Percentiles rank a stretch among this genome's conserved stretches.
Evolutionary conservation across 495 filamentous ascomycete species (phyloP).

Genomic region (Glarea lozoyensis): DNA sequence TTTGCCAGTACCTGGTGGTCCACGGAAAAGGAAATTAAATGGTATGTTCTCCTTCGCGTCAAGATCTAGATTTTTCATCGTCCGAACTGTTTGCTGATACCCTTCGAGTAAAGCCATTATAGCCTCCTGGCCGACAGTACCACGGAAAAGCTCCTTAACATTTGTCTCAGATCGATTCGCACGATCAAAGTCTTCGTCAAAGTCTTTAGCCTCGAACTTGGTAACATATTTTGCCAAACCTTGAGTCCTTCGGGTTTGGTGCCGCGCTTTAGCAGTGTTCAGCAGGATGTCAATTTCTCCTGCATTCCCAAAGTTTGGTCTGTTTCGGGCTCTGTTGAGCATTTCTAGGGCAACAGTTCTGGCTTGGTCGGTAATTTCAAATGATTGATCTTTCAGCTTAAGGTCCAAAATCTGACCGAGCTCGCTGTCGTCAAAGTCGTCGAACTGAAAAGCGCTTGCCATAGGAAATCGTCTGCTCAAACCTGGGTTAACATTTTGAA

Average conservation of each 20-base stretch:
- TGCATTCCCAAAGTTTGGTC: constrained; percentile 45
- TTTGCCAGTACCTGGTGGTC: constrained; percentile 48
- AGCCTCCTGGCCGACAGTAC: constrained; percentile 53
- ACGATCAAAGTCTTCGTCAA: constrained; percentile 59
- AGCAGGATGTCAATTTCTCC: constrained; percentile 32
- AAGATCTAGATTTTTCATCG: constrained; percentile 37
- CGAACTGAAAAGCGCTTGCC: constrained; percentile 54
- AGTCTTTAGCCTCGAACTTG: constrained; percentile 51
- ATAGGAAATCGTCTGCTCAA: constrained; percentile 60
- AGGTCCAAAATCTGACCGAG: constrained; percentile 47
- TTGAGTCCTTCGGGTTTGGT: constrained; percentile 3
- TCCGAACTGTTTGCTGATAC: constrained; percentile 46
- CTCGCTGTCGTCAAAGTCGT: constrained; percentile 55
- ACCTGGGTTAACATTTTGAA: constrained; percentile 71
- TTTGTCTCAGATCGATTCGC: constrained; percentile 39
- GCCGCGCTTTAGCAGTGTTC: constrained; percentile 11
- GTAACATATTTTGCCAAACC: constrained; percentile 14
- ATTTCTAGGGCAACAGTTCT: constrained; percentile 29
- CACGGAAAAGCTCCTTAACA: constrained; percentile 49
- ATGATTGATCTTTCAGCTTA: constrained; percentile 41
- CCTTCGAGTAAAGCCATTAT: constrained; percentile 48
- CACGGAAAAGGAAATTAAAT: constrained; percentile 53
- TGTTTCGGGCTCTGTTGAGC: constrained; percentile 30
- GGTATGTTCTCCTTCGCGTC: constrained; percentile 51
- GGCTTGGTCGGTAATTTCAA: constrained; percentile 32